phyloP scores from a whole-genome alignment of 257 asterid genomes.

The Anisodus acutangulus region DNA sequence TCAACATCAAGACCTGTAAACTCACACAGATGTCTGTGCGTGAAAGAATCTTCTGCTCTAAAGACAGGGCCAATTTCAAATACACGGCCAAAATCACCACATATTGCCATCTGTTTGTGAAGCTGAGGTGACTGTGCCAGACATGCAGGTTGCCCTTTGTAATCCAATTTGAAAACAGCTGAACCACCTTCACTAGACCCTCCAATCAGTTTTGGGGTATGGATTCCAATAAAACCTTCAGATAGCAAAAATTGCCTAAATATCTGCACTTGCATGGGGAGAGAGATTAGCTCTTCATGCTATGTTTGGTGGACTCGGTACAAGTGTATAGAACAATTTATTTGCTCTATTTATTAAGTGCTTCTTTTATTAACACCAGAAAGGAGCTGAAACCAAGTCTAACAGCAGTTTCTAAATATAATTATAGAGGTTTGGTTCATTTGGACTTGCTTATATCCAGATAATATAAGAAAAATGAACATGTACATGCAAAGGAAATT shows the following conservation, averaged over 20 bases:
- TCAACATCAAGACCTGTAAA: slow-evolving; percentile 92
- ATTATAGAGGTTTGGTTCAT: not conserved
- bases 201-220: slow-evolving; percentile 77
- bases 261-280: slow-evolving; percentile 48
- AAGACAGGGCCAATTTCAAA: slow-evolving; percentile 88
- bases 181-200: slow-evolving; percentile 98
- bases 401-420: not conserved
- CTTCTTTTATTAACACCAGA: not conserved
- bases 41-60: slow-evolving; percentile 89
- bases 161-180: slow-evolving; percentile 77
- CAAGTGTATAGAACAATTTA: not conserved
- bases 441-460: not conserved
- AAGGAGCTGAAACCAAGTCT: not conserved
- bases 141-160: slow-evolving; percentile 92
- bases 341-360: not conserved
- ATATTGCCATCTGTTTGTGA: slow-evolving; percentile 89
- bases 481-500: not conserved
- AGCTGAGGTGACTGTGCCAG: slow-evolving; percentile 95
- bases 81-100: slow-evolving; percentile 83
- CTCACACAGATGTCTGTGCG: slow-evolving; percentile 94
- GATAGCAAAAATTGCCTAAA: slow-evolving; percentile 62
- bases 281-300: not conserved
- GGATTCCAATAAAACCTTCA: slow-evolving; percentile 72
- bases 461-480: not conserved
- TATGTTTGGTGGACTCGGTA: not conserved